A percentile compares a stretch with the other conserved stretches of the same genome.
Conservation (phyloP, 805 yeast species). For the Suhomyces kilbournensis region DNA sequence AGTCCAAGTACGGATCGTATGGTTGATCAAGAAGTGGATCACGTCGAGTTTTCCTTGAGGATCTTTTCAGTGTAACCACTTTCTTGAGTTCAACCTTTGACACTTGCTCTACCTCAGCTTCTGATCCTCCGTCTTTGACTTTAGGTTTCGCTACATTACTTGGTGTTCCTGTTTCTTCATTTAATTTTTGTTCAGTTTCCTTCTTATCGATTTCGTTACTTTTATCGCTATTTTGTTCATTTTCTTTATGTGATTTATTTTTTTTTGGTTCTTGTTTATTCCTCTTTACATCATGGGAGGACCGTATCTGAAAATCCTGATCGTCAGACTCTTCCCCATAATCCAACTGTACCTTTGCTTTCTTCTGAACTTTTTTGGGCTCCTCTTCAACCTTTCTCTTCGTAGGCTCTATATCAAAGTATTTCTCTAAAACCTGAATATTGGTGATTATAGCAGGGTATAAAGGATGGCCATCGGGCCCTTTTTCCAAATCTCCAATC, state of each 20-base stretch:
- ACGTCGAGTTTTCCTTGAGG: constrained; percentile 3
- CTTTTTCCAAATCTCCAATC: constrained; percentile 48
- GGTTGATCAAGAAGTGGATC: constrained; percentile 23
- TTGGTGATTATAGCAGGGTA: constrained; percentile 48
- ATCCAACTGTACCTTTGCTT: constrained; percentile 21
- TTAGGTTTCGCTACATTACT: neutral
- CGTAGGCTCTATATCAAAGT: constrained; percentile 38
- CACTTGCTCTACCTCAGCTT: neutral
- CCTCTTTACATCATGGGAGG: constrained; percentile 36
- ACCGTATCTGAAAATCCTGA: constrained; percentile 33
- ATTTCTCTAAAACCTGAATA: constrained; percentile 44
- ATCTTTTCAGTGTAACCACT: neutral
- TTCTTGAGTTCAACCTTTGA: neutral
- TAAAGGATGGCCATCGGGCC: constrained; percentile 41
- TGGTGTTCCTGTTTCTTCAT: neutral
- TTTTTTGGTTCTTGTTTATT: neutral
- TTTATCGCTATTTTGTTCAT: neutral
- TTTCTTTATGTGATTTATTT: neutral
- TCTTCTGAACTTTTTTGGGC: constrained; percentile 12
- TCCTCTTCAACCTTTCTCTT: constrained; percentile 11
- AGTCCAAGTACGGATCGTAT: constrained; percentile 24
- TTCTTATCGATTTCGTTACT: no score
- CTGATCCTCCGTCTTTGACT: neutral
- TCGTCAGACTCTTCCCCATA: constrained; percentile 38
- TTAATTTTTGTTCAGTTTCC: no score